Percentiles rank a stretch among this genome's conserved stretches.
These are phyloP conservation scores for Trichoderma sp. DNA, from an alignment of 2,329 filamentous ascomycete species.

Conservation along the genomic window DNA sequence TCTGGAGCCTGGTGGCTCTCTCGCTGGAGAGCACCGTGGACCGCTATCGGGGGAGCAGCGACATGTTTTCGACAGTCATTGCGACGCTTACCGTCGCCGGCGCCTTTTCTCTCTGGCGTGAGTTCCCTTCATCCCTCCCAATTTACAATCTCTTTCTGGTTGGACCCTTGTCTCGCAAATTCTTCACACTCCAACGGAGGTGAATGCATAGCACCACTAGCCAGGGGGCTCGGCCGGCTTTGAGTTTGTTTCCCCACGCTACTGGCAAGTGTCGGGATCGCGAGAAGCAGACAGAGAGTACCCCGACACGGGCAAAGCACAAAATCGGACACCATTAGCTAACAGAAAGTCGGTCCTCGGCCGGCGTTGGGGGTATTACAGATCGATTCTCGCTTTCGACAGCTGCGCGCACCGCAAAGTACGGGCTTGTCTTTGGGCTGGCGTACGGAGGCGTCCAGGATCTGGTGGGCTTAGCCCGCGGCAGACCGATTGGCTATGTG, in stretches of 20 bases:
- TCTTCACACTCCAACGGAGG: constrained; percentile 5
- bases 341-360: constrained; percentile 36
- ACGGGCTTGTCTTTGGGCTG: constrained; percentile 77
- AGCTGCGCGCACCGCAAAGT: constrained; percentile 74
- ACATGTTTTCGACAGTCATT: constrained; percentile 78
- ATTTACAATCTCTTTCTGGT: neutral
- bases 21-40: constrained; percentile 77
- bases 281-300: constrained; percentile 5
- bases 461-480: constrained; percentile 66
- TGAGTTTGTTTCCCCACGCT: constrained; percentile 11
- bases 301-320: neutral
- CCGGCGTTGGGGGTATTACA: constrained; percentile 42
- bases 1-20: constrained; percentile 76
- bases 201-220: constrained; percentile 3
- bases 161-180: neutral
- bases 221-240: constrained; percentile 22
- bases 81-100: constrained; percentile 85
- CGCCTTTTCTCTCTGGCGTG: constrained; percentile 83
- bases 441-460: constrained; percentile 83
- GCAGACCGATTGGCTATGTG: constrained; percentile 74
- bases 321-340: constrained; percentile 19
- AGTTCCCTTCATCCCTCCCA: constrained; percentile 36
- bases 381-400: constrained; percentile 79
- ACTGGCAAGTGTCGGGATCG: constrained; percentile 22
- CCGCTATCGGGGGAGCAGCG: constrained; percentile 66